phyloP scores from a whole-genome alignment of 2,329 filamentous ascomycete species.

The Coniella vitis region DNA sequence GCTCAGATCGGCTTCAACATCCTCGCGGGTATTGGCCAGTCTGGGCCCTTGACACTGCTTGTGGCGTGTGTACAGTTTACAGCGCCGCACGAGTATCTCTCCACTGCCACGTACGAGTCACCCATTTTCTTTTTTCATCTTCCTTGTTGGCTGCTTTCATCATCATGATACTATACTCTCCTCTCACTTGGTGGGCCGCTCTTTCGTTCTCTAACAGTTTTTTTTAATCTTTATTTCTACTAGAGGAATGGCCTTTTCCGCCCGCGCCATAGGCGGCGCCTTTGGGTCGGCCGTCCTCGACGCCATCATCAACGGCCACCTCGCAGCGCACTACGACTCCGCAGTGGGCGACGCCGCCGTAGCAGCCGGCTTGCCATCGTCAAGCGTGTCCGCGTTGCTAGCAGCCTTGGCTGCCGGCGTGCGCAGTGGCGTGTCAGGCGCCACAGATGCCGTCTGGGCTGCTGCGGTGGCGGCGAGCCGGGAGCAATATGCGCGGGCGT shows the following conservation, averaged over 20 bases:
- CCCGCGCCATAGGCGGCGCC: conserved; percentile 45
- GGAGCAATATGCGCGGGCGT: conserved; percentile 39
- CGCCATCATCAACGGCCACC: conserved; percentile 43
- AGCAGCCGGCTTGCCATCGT: conserved; percentile 33
- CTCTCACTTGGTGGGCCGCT: too few relatives aligned
- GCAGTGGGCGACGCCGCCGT: conserved; percentile 35
- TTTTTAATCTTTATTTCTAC: too few relatives aligned
- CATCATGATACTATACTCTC: too few relatives aligned
- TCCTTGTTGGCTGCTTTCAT: background rate
- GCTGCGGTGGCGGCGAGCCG: conserved; percentile 34
- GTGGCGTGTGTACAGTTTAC: conserved; percentile 46
- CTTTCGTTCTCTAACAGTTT: too few relatives aligned
- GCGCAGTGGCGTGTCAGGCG: conserved; percentile 26
- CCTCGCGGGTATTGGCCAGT: conserved; percentile 40
- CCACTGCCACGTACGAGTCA: conserved; percentile 36
- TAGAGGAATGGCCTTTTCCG: conserved; percentile 42
- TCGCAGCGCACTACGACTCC: conserved; percentile 32
- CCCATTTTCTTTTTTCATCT: background rate
- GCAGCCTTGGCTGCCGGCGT: conserved; percentile 31
- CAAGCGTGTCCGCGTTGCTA: conserved; percentile 31
- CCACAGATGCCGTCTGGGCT: conserved; percentile 30
- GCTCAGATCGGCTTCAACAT: conserved; percentile 43
- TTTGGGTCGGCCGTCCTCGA: conserved; percentile 46
- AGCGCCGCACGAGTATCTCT: conserved; percentile 44
- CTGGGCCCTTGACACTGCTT: conserved; percentile 42